Percentiles rank a stretch among this genome's conserved stretches.
phyloP scores from a whole-genome alignment of 2,329 filamentous ascomycete genomes.

The Colletotrichum phormii region DNA sequence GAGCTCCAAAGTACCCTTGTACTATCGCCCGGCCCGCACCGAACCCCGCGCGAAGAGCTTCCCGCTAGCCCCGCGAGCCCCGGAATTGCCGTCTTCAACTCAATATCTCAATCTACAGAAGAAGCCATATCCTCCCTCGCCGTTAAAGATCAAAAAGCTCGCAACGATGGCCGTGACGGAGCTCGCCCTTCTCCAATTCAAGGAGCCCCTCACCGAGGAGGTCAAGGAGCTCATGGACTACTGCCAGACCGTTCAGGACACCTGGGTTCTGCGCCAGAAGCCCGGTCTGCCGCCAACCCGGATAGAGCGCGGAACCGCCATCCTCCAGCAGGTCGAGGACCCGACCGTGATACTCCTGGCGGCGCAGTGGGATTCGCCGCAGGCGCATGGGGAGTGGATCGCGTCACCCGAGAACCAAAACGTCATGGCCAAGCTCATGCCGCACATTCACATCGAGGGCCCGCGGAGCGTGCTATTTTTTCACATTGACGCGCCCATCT shows the following conservation, averaged over 20 bases:
- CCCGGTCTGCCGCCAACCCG: constrained; percentile 50
- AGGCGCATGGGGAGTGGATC: constrained; percentile 57
- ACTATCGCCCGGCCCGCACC: constrained; percentile 23
- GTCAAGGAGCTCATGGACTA: constrained; percentile 47
- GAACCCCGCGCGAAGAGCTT: constrained; percentile 28
- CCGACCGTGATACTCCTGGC: constrained; percentile 54
- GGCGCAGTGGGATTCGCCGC: constrained; percentile 57
- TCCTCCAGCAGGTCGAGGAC: constrained; percentile 51
- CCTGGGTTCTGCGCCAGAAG: constrained; percentile 51
- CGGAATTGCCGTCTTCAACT: neutral
- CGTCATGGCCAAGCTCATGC: constrained; percentile 47
- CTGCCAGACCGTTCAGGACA: constrained; percentile 50
- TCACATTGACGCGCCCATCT: constrained; percentile 52
- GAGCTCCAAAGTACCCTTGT: neutral
- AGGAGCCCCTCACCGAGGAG: constrained; percentile 44
- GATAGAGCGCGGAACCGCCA: constrained; percentile 46
- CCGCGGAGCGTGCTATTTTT: constrained; percentile 50
- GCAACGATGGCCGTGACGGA: constrained; percentile 53
- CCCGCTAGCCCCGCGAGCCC: constrained; percentile 10
- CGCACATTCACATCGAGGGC: constrained; percentile 48
- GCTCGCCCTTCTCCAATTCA: constrained; percentile 50
- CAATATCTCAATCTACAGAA: neutral
- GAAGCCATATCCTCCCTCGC: neutral
- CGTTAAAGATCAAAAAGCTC: neutral
- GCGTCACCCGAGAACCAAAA: constrained; percentile 52